A percentile compares a stretch with the other conserved stretches of the same genome.
Conservation (phyloP, 73 alveolate species). For the Diophrys appendiculata region DNA sequence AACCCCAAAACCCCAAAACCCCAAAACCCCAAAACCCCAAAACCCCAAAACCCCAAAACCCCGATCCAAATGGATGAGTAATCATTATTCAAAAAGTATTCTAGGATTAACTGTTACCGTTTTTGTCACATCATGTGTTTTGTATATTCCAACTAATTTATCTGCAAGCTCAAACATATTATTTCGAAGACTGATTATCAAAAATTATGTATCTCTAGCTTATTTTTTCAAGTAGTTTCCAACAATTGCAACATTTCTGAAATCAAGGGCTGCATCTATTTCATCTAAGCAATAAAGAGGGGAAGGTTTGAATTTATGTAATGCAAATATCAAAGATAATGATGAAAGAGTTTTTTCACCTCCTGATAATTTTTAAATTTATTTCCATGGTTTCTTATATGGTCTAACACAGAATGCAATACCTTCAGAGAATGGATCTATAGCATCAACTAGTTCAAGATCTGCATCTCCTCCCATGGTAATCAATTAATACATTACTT, state of each 20-base stretch:
- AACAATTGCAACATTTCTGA: conserved; percentile 86
- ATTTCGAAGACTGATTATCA: conserved; percentile 85
- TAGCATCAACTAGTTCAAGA: conserved; percentile 71
- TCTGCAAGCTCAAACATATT: conserved; percentile 90
- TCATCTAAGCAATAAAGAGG: conserved; percentile 86
- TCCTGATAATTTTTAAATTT: conserved; percentile 79
- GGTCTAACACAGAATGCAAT: conserved; percentile 86
- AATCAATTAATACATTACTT: conserved; percentile 75
- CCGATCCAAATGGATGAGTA: too few species aligned
- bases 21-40: too few species aligned
- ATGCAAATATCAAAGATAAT: conserved; percentile 85
- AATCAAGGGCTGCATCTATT: conserved; percentile 94
- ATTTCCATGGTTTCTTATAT: conserved; percentile 84
- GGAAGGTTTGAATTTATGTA: conserved; percentile 90
- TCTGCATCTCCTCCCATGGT: conserved; percentile 79
- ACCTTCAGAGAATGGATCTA: conserved; percentile 89
- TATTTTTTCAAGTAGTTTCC: conserved; percentile 89
- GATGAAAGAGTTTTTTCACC: conserved; percentile 92
- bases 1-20: too few species aligned
- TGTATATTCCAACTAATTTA: conserved; percentile 79
- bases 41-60: too few species aligned
- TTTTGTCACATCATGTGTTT: conserved; percentile 79
- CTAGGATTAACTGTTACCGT: too few species aligned
- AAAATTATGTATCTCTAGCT: conserved; percentile 86
- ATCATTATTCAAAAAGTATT: too few species aligned